Evolutionary conservation across 306 rosid species (phyloP).

Genomic region (Vigna trinervia): DNA sequence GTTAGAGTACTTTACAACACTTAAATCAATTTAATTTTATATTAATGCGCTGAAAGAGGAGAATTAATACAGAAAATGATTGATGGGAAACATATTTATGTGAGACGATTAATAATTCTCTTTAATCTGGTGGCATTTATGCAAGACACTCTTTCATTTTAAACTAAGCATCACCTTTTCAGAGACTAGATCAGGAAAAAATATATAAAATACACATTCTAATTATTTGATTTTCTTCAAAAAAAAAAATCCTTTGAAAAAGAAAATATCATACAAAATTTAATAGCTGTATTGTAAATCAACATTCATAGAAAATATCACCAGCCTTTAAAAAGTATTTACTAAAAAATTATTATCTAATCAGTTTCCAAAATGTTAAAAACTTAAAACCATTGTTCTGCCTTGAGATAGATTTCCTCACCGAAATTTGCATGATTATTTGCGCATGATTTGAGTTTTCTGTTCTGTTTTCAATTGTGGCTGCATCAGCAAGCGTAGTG

Average conservation of each 20-base stretch:
- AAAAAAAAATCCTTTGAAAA: background rate
- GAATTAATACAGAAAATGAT: background rate
- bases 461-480: background rate
- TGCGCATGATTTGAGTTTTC: background rate
- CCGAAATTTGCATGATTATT: constrained; percentile 3
- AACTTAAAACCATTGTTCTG: background rate
- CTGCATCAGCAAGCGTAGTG: background rate
- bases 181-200: background rate
- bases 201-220: background rate
- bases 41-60: background rate
- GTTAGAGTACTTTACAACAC: no score
- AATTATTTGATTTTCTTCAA: background rate
- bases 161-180: background rate
- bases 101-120: background rate
- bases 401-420: background rate
- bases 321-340: background rate
- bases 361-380: background rate
- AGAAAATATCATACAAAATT: background rate
- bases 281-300: background rate
- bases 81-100: background rate
- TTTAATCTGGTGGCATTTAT: background rate
- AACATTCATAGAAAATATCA: background rate
- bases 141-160: background rate
- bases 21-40: background rate
- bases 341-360: background rate